Percentiles rank a stretch among this genome's conserved stretches.
phyloP scores from a whole-genome alignment of 2,329 filamentous ascomycete species.

The Anisogramma anomala region DNA sequence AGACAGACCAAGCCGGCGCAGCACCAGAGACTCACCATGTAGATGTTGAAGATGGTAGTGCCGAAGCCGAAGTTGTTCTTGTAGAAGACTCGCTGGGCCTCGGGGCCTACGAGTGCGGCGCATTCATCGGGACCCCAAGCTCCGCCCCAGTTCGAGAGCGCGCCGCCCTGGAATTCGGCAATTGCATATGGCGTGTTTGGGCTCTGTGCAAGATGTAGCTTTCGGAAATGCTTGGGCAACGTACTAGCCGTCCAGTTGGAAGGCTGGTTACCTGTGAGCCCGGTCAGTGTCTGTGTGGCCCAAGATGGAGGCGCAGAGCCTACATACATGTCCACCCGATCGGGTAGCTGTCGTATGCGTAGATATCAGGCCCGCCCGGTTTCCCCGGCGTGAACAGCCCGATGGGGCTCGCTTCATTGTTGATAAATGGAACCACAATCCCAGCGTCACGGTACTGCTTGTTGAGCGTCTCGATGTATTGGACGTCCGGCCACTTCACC shows the following conservation, averaged over 20 bases:
- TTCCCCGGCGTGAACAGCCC: slow-evolving; percentile 55
- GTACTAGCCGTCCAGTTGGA: slow-evolving; percentile 45
- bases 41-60: slow-evolving; percentile 57
- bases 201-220: slow-evolving; percentile 46
- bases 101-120: slow-evolving; percentile 52
- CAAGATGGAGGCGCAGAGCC: not conserved
- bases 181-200: slow-evolving; percentile 55
- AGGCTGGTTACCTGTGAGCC: slow-evolving; percentile 24
- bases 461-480: slow-evolving; percentile 60
- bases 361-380: slow-evolving; percentile 47
- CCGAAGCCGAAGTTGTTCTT: slow-evolving; percentile 62
- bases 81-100: slow-evolving; percentile 68
- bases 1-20: not conserved
- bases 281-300: slow-evolving; percentile 28
- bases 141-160: slow-evolving; percentile 67
- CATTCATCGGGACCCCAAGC: slow-evolving; percentile 54
- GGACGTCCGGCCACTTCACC: slow-evolving; percentile 48
- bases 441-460: slow-evolving; percentile 57
- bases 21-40: slow-evolving; percentile 48
- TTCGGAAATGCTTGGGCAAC: slow-evolving; percentile 45
- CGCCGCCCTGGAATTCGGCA: slow-evolving; percentile 50
- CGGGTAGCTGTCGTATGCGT: slow-evolving; percentile 56
- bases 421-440: slow-evolving; percentile 63
- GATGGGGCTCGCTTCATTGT: slow-evolving; percentile 53
- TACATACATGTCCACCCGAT: slow-evolving; percentile 41